Evolutionary conservation across 192 early-diverging fungal species (phyloP), one percentile per base, ranked within the genome.

Genomic region (Cetraspora pellucida): DNA sequence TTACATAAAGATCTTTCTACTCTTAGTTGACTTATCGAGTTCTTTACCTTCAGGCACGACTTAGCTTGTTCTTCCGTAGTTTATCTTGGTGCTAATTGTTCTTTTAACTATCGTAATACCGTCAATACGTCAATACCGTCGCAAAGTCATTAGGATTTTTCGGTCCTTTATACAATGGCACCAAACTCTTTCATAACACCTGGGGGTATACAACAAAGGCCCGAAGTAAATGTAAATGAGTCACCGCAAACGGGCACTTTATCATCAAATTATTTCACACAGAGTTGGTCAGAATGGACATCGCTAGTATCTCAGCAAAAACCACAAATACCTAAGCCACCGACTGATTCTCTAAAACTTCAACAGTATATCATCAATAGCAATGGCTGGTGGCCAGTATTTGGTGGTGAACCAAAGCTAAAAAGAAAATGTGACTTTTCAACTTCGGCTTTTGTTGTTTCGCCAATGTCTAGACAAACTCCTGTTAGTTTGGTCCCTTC

Each of bases 301-400:
- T 50, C 59, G 19, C 30, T 58, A 64, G 73, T 75, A 10, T 49
- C 54, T 55, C 28, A 63, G 13, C 59, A 63, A 59, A 75, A 63
- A 63, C 73, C 60, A 8, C 49, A 75, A 47, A 21, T 75, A 30
- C 55, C 55, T 7, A 28, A 60, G 47, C 25, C 54, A 25, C 55
- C 59, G 0, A 14, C 59, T 30, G 73, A 75, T 63, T 14, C 57
- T 21, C 45, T 75, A 23, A 75, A 63, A 63, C 30, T 58, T 45
- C 73, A 75, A 61, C 73, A 49, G 9, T 75, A 75, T 63, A 75
- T 75, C 30, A 47, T 75, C n/a, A 75, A 75, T 64, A 43, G 61
- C 27, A 31, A 75, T 61, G 73, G 73, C 3, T 75, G 73, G 73
- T 75, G 73, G 73, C 73, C 73, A 63, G 44, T 75, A 45, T 75